Evolutionary conservation across 306 rosid species (phyloP).

Genomic region (Corylus heterophylla): DNA sequence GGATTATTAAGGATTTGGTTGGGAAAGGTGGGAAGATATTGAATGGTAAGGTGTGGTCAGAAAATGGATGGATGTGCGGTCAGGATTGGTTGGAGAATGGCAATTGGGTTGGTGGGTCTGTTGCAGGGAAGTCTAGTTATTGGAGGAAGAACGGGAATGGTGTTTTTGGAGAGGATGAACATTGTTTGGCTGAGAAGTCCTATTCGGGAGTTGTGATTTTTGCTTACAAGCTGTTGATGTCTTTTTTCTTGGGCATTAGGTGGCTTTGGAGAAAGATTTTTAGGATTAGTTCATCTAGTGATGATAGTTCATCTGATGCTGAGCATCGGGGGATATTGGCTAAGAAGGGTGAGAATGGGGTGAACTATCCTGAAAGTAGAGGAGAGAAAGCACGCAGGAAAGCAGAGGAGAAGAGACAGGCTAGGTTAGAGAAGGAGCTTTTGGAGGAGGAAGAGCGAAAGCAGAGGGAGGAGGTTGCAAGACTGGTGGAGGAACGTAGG

Average conservation of each 20-base stretch:
- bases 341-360: constrained; percentile 78
- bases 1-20: constrained; percentile 75
- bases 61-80: constrained; percentile 87
- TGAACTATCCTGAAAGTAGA: constrained; percentile 67
- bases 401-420: constrained; percentile 99
- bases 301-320: constrained; percentile 74
- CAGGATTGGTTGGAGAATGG: constrained; percentile 94
- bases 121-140: constrained; percentile 54
- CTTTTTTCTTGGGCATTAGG: constrained; percentile 77
- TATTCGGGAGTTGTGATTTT: constrained; percentile 74
- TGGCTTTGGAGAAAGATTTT: constrained; percentile 96
- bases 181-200: constrained; percentile 83
- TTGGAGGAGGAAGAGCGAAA: constrained; percentile 97
- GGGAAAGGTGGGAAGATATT: constrained; percentile 89
- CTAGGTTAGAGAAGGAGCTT: constrained; percentile 90
- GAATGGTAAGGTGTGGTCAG: constrained; percentile 86
- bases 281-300: constrained; percentile 68
- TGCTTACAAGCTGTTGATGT: constrained; percentile 69
- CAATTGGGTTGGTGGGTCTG: constrained; percentile 73
- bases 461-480: constrained; percentile 98
- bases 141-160: constrained; percentile 70
- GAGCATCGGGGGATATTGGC: constrained; percentile 68
- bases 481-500: constrained; percentile 96
- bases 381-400: constrained; percentile 96
- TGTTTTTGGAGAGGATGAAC: constrained; percentile 72